A percentile compares a stretch with the other conserved stretches of the same genome.
phyloP scores from a whole-genome alignment of 2,329 filamentous ascomycete genomes.

The Colletotrichum lindemuthianum region DNA sequence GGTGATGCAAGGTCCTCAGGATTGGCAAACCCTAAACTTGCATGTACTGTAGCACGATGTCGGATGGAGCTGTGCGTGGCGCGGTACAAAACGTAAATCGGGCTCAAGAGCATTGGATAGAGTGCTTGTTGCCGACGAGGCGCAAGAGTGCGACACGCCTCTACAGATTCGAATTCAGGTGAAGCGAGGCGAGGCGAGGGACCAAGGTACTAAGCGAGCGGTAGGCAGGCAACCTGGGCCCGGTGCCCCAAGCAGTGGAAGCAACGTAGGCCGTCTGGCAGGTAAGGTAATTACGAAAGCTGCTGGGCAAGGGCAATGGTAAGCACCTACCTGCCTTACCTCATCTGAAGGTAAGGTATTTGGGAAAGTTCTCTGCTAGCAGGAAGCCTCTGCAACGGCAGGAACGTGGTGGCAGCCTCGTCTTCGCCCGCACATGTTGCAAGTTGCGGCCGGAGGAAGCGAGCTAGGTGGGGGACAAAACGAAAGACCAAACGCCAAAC shows the following conservation, averaged over 20 bases:
- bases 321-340: no score
- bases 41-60: neutral
- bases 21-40: slow-evolving; percentile 13
- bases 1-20: neutral
- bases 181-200: slow-evolving; percentile 4
- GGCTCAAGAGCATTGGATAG: no score
- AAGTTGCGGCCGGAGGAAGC: no score
- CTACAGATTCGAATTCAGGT: slow-evolving; percentile 33
- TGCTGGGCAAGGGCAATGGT: no score
- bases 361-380: neutral
- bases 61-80: slow-evolving; percentile 7
- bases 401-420: neutral
- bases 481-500: no score
- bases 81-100: neutral
- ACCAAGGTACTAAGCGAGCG: neutral
- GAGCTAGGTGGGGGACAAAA: slow-evolving; percentile 5
- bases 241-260: no score
- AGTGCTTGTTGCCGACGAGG: no score
- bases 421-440: no score
- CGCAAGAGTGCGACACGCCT: no score
- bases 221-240: neutral
- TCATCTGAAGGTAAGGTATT: no score
- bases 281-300: no score
- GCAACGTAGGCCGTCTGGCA: no score
- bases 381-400: slow-evolving; percentile 8